Evolutionary conservation across 73 alveolate genomes (phyloP), one percentile per base, ranked within the genome.

Genomic region (Blepharisma stoltei): DNA sequence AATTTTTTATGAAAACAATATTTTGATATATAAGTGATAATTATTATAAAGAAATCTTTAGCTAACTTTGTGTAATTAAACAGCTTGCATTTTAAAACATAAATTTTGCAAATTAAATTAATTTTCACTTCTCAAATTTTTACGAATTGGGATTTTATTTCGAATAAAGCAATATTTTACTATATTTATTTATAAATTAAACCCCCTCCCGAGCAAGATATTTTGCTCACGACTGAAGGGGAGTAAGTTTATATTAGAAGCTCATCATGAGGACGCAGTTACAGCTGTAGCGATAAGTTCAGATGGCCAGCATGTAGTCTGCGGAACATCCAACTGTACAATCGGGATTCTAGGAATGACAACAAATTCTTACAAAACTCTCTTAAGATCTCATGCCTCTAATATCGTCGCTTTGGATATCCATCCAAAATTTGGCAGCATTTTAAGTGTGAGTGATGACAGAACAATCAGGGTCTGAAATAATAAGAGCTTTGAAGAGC

Each of bases 191-290:
- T n/a, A n/a, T n/a, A n/a, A n/a, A n/a, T n/a, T n/a, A n/a, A n/a
- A n/a, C n/a, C n/a, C n/a, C n/a, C n/a, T n/a, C n/a, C n/a, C n/a
- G n/a, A n/a, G n/a, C n/a, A n/a, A n/a, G n/a, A n/a, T n/a, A n/a
- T n/a, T n/a, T n/a, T n/a, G n/a, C n/a, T n/a, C n/a, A n/a, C n/a
- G n/a, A n/a, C n/a, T 77, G 71, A 92, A 55, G 98, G 89, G 77
- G 87, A 86, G 84, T 87, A 88, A 32, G 41, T 32, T 32, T 32
- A 1, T 32, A 77, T 88, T 93, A 78, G 98, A 93, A 75, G 98
- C 96, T 1, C 88, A 91, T 68, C 98, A 93, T 85, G 98, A 93
- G 83, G 92, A 93, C 18, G 90, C 96, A 6, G 96, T 93, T 6
- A 78, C 93, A 52, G 71, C 94, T 23, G 97, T 93, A 0, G 98